Conservation (phyloP, 192 early-diverging fungal species). For the Coemansia sp. region DNA sequence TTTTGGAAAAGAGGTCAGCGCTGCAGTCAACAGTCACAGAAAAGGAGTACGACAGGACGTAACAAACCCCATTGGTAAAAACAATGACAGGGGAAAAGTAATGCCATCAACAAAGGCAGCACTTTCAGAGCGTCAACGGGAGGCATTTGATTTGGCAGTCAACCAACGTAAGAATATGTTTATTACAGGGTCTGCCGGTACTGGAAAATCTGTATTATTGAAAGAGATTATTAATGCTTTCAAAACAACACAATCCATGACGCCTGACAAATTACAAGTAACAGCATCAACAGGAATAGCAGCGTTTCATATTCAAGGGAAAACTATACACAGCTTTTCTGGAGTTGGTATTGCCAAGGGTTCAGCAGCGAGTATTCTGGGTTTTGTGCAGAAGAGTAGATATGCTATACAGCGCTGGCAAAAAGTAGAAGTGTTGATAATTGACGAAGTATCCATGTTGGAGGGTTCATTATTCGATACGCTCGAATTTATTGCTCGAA, state of each 20-base stretch:
- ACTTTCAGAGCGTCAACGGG: constrained; percentile 59
- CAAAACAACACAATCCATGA: constrained; percentile 4
- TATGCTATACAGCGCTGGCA: constrained; percentile 60
- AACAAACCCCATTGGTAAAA: neutral
- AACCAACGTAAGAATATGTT: constrained; percentile 60
- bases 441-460: constrained; percentile 82
- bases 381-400: constrained; percentile 41
- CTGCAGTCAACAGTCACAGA: constrained; percentile 7
- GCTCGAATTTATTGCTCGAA: constrained; percentile 64
- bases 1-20: constrained; percentile 7
- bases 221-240: constrained; percentile 45
- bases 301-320: constrained; percentile 73
- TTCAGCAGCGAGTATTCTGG: constrained; percentile 15
- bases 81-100: neutral
- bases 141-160: constrained; percentile 62
- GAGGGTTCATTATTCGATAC: constrained; percentile 73
- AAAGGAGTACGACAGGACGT: neutral
- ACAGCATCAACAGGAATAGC: constrained; percentile 82
- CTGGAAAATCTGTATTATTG: constrained; percentile 54
- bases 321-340: constrained; percentile 71
- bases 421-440: constrained; percentile 62
- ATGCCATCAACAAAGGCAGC: neutral
- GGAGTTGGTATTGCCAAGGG: constrained; percentile 63
- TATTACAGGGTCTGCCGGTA: constrained; percentile 78
- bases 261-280: constrained; percentile 42